Conservation (phyloP, 495 filamentous ascomycete genomes). For the Filosporella fistucella region DNA sequence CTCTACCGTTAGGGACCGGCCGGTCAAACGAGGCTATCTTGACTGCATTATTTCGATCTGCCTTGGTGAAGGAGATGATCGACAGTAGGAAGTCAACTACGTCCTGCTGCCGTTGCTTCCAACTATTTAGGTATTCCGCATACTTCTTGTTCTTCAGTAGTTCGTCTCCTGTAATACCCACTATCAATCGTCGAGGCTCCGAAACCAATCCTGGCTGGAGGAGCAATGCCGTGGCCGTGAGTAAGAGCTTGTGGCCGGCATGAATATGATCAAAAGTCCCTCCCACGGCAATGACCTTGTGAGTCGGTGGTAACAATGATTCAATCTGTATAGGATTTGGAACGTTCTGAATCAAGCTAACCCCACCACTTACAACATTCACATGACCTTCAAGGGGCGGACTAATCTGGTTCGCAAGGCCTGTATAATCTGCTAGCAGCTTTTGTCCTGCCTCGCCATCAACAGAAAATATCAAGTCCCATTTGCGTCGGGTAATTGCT, state of each 20-base stretch:
- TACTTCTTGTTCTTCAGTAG: slow-evolving; percentile 86
- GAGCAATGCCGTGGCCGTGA: slow-evolving; percentile 77
- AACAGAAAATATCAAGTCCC: slow-evolving; percentile 67
- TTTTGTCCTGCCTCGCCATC: slow-evolving; percentile 28
- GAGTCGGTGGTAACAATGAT: slow-evolving; percentile 28
- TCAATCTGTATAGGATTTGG: slow-evolving; percentile 3
- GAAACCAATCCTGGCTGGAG: slow-evolving; percentile 43
- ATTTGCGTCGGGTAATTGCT: slow-evolving; percentile 57
- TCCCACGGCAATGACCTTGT: slow-evolving; percentile 65
- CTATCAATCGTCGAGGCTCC: slow-evolving; percentile 51
- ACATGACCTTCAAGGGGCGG: slow-evolving; percentile 38
- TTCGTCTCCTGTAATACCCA: slow-evolving; percentile 85
- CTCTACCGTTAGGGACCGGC: slow-evolving; percentile 17
- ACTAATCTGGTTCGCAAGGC: slow-evolving; percentile 39
- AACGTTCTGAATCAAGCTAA: slow-evolving; percentile 30
- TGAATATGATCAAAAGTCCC: slow-evolving; percentile 98
- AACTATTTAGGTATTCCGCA: slow-evolving; percentile 71
- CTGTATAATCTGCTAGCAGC: slow-evolving; percentile 36
- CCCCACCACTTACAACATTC: slow-evolving; percentile 40
- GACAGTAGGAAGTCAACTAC: slow-evolving; percentile 68
- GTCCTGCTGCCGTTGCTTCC: slow-evolving; percentile 62
- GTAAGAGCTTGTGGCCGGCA: slow-evolving; percentile 88
- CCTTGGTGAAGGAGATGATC: slow-evolving; percentile 51
- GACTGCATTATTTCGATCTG: slow-evolving; percentile 28
- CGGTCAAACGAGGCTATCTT: slow-evolving; percentile 20